Percentiles rank a stretch among this genome's conserved stretches.
These are phyloP conservation scores for Kodamaea kaohsiungensis DNA, from an alignment of 805 yeast species.

Conservation along the genomic window DNA sequence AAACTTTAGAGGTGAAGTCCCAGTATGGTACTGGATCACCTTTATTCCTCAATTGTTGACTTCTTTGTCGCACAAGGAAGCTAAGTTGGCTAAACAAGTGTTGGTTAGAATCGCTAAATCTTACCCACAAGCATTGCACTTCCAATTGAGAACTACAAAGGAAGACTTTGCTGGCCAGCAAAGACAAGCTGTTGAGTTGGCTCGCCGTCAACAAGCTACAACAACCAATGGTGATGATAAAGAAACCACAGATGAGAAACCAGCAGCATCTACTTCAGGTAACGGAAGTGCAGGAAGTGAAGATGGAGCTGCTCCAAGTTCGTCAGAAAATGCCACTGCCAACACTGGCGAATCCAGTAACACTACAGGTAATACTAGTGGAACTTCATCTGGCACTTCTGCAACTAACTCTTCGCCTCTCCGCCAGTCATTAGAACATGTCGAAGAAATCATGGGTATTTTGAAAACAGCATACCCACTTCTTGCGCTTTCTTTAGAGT, in stretches of 20 bases:
- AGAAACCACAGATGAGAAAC: conserved; percentile 3
- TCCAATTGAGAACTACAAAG: conserved; percentile 91
- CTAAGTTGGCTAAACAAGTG: conserved; percentile 82
- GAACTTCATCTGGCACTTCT: neutral
- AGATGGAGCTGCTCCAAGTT: conserved; percentile 4
- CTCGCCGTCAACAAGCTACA: conserved; percentile 1
- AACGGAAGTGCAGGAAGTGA: conserved; percentile 6
- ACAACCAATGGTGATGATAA: conserved; percentile 5
- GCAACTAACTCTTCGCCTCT: neutral
- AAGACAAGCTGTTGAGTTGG: conserved; percentile 52
- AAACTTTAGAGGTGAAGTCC: conserved; percentile 90
- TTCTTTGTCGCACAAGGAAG: conserved; percentile 88
- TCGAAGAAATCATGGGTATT: conserved; percentile 89
- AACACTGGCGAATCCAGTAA: neutral
- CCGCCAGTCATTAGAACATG: conserved; percentile 35
- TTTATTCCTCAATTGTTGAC: conserved; percentile 93
- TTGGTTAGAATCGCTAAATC: conserved; percentile 91
- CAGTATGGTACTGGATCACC: conserved; percentile 99
- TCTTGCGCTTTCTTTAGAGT: conserved; percentile 87
- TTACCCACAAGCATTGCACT: conserved; percentile 96
- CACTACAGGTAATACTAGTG: neutral
- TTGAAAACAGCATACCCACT: conserved; percentile 95
- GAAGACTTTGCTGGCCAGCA: conserved; percentile 85
- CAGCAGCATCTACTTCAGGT: neutral
- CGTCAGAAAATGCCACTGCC: neutral